These are phyloP conservation scores for Leccinum broughii DNA, from an alignment of 768 basidiomycete genomes.

Conservation along the genomic window DNA sequence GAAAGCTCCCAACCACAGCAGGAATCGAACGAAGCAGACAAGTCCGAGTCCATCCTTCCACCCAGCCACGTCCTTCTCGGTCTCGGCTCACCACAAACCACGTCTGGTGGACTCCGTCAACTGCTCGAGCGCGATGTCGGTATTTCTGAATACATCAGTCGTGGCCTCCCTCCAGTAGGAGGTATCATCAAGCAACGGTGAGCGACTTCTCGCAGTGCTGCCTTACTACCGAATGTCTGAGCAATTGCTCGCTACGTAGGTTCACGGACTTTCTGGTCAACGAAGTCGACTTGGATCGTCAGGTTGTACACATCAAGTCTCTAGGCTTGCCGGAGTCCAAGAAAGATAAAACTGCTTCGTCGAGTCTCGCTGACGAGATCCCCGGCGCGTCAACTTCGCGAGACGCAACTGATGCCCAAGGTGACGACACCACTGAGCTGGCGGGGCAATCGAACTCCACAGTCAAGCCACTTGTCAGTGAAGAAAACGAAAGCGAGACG, in stretches of 20 bases:
- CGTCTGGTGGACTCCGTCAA: conserved; percentile 56
- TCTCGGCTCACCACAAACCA: conserved; percentile 49
- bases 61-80: conserved; percentile 74
- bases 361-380: conserved; percentile 19
- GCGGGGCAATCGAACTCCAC: conserved; percentile 7
- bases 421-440: neutral
- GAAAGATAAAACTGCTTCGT: conserved; percentile 36
- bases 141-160: conserved; percentile 82
- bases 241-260: conserved; percentile 40
- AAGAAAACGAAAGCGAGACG: neutral
- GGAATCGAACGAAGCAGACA: conserved; percentile 5
- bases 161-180: conserved; percentile 67
- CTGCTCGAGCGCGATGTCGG: conserved; percentile 81
- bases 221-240: neutral
- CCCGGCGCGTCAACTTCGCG: conserved; percentile 10
- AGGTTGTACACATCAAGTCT: conserved; percentile 79
- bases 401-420: conserved; percentile 16
- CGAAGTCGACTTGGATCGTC: conserved; percentile 82
- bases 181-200: conserved; percentile 98
- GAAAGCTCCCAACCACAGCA: conserved; percentile 8
- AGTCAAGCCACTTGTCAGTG: neutral
- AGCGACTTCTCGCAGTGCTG: conserved; percentile 18
- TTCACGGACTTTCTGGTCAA: conserved; percentile 97
- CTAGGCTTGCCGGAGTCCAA: conserved; percentile 68
- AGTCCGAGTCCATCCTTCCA: conserved; percentile 51